Conservation (phyloP, 495 filamentous ascomycete species). For the Penicillium simplicissimum region DNA sequence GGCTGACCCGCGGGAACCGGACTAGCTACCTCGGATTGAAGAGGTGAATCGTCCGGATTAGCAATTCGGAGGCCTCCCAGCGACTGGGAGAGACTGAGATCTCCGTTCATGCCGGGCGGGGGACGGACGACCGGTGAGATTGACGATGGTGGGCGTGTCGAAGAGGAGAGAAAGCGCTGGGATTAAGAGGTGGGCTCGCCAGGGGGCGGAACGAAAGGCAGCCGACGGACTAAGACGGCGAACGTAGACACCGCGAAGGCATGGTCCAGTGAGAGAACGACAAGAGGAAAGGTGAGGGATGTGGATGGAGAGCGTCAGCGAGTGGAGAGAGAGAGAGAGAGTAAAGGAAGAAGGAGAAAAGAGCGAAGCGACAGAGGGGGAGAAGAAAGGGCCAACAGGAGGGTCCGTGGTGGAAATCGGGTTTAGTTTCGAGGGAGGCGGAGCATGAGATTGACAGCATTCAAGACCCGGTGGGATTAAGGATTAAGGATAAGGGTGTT, state of each 20-base stretch:
- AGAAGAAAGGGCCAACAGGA: slow-evolving; percentile 29
- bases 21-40: slow-evolving; percentile 53
- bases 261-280: slow-evolving; percentile 31
- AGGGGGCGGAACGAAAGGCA: slow-evolving; percentile 14
- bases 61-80: slow-evolving; percentile 95
- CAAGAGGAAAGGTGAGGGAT: background rate
- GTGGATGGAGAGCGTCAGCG: slow-evolving; percentile 15
- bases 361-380: slow-evolving; percentile 20
- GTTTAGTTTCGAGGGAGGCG: slow-evolving; percentile 28
- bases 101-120: slow-evolving; percentile 72
- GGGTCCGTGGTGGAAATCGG: slow-evolving; percentile 24
- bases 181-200: slow-evolving; percentile 15
- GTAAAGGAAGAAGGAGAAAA: slow-evolving; percentile 22
- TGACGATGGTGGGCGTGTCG: slow-evolving; percentile 9
- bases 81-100: slow-evolving; percentile 88
- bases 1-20: slow-evolving; percentile 29
- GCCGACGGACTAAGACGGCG: slow-evolving; percentile 42
- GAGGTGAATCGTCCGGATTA: slow-evolving; percentile 85
- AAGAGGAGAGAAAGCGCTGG: slow-evolving; percentile 11
- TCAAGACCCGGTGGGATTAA: slow-evolving; percentile 1
- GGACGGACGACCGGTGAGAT: slow-evolving; percentile 5
- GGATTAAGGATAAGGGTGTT: background rate
- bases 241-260: slow-evolving; percentile 35
- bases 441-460: slow-evolving; percentile 18
- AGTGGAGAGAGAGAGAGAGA: slow-evolving; percentile 18